Percentiles rank a stretch among this genome's conserved stretches.
Evolutionary conservation across 2,329 filamentous ascomycete species (phyloP).

Genomic region (Pseudogymnoascus sp.): DNA sequence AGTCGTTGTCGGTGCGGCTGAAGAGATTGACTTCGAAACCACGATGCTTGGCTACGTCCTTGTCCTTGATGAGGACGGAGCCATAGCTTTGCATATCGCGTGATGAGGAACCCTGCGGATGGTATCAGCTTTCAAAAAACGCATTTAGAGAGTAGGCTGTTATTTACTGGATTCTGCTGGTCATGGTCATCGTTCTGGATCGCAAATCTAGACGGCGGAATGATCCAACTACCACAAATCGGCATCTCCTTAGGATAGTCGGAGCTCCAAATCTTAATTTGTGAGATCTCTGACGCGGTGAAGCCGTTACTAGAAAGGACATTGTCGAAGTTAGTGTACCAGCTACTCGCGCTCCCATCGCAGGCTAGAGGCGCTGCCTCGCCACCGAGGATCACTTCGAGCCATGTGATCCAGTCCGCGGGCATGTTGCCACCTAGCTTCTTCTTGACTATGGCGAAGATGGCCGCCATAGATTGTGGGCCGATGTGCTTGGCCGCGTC

Average conservation of each 20-base stretch:
- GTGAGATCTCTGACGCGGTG: slow-evolving; percentile 22
- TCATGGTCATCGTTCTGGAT: slow-evolving; percentile 30
- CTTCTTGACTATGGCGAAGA: slow-evolving; percentile 23
- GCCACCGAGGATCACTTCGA: slow-evolving; percentile 27
- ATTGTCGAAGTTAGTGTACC: slow-evolving; percentile 27
- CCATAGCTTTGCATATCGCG: slow-evolving; percentile 27
- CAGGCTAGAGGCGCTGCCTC: slow-evolving; percentile 25
- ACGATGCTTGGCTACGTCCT: slow-evolving; percentile 25
- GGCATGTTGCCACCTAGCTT: slow-evolving; percentile 27
- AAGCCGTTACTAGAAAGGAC: slow-evolving; percentile 21
- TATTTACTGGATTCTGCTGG: slow-evolving; percentile 24
- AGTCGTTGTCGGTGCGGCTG: slow-evolving; percentile 26
- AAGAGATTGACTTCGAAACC: slow-evolving; percentile 27
- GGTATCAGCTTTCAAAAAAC: not conserved
- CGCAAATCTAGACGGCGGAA: slow-evolving; percentile 18
- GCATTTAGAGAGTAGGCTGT: not conserved
- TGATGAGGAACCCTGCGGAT: slow-evolving; percentile 22
- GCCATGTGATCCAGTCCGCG: slow-evolving; percentile 26
- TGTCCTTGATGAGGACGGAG: slow-evolving; percentile 27
- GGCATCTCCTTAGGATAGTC: slow-evolving; percentile 25
- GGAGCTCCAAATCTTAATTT: slow-evolving; percentile 28
- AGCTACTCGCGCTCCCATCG: slow-evolving; percentile 18
- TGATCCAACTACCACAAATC: slow-evolving; percentile 12
- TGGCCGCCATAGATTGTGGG: slow-evolving; percentile 22
- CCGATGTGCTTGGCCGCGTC: slow-evolving; percentile 29